These are phyloP conservation scores for Cyclotella baltica DNA, from an alignment of 108 stramenopile genomes.

Conservation along the genomic window DNA sequence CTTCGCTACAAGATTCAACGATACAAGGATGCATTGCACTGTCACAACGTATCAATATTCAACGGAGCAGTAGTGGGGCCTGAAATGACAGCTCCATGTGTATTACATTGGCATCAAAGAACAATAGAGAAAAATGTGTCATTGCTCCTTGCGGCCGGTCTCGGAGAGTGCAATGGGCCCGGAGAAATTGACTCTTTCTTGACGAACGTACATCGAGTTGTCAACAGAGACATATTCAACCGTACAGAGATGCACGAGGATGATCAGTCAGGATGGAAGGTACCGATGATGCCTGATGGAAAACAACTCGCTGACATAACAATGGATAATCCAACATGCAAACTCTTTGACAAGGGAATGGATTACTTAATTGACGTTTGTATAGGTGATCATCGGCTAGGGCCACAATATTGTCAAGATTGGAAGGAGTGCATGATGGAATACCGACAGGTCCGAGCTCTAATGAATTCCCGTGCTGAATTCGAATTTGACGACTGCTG, in stretches of 20 bases:
- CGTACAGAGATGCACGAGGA: neutral
- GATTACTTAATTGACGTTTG: conserved; percentile 13
- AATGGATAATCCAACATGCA: neutral
- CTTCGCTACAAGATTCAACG: conserved; percentile 2
- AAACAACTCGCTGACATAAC: neutral
- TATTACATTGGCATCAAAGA: neutral
- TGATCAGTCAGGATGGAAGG: conserved; percentile 7
- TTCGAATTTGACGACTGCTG: neutral
- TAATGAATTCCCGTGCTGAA: neutral
- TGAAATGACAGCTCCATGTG: neutral
- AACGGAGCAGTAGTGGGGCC: neutral
- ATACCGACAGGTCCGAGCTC: neutral
- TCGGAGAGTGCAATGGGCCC: neutral
- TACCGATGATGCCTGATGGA: neutral
- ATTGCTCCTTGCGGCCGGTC: neutral
- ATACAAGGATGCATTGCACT: neutral
- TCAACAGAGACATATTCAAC: neutral
- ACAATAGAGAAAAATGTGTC: conserved; percentile 2
- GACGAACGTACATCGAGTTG: neutral
- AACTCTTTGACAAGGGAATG: neutral
- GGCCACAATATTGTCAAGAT: neutral
- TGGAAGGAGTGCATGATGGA: neutral
- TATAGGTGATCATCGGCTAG: neutral
- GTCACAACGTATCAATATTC: neutral
- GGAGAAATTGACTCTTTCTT: neutral